Evolutionary conservation across 257 asterid species (phyloP), one percentile per base, ranked within the genome.

Genomic region (Ilex aquifolium): DNA sequence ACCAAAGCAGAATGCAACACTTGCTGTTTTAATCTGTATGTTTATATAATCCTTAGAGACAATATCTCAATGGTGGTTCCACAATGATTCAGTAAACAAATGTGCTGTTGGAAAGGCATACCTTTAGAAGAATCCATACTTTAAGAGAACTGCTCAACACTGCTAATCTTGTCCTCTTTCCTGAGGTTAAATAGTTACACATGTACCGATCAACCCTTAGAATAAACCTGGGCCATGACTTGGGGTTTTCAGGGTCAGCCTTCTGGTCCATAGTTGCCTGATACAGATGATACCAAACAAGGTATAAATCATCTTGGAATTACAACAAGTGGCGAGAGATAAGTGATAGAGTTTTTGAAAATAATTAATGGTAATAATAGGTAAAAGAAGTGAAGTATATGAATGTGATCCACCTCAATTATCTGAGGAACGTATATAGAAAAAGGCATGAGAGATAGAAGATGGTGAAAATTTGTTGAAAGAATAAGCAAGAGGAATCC

Each of bases 111-210:
- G 14, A 0, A 44, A 31, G 68, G 57, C 82, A 61, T 79, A 90
- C 99, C 96, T 90, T 93, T 30, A 87, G 83, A 74, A 90, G 95
- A 72, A 90, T 86, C 96, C 97, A 93, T 60, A 90, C 96, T 85
- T 90, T 93, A 65, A 93, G 96, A 77, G 99, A 93, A 78, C 94
- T 90, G 66, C 97, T 87, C 83, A 93, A 78, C 62, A 82, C 72
- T 9, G 95, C 99, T 39, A 93, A 81, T 76, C 85, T 87, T 63
- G 97, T 82, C 84, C 85, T 81, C 85, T 79, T 93, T 72, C 99
- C 97, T 8, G 94, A 79, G 64, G 99, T 93, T 68, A 93, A 76
- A 65, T 85, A 84, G 80, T 85, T 90, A 70, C 91, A 87, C 99
- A 93, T 93, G 76, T 84, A 87, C 66, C 82, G 84, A 79, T 90